Percentiles rank a stretch among this genome's conserved stretches.
Evolutionary conservation across 164 flowering plant species (phyloP).

Genomic region (Aristolochia fimbriata): DNA sequence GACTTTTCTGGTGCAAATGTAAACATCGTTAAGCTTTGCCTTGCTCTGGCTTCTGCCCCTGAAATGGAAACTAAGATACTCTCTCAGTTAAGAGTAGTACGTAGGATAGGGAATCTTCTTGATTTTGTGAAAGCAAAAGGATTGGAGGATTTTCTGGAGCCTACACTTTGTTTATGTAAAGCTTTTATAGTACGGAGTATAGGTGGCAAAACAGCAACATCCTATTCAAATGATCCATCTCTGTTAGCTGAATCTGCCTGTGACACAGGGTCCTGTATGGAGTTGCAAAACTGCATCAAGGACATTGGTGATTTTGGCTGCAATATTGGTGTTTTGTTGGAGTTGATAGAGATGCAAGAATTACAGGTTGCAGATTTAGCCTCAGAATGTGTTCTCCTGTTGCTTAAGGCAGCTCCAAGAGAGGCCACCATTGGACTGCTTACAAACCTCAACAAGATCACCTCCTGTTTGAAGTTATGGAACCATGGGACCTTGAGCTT

Average conservation of each 20-base stretch:
- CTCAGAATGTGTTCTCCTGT: constrained; percentile 71
- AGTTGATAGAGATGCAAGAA: constrained; percentile 38
- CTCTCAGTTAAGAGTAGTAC: constrained; percentile 73
- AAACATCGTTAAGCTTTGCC: constrained; percentile 68
- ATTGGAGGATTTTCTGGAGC: constrained; percentile 92
- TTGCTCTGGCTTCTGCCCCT: constrained; percentile 80
- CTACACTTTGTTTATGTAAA: constrained; percentile 68
- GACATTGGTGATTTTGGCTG: constrained; percentile 71
- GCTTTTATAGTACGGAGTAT: constrained; percentile 65
- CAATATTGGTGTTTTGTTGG: constrained; percentile 59
- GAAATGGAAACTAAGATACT: constrained; percentile 76
- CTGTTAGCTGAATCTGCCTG: constrained; percentile 38
- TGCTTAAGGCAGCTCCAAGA: constrained; percentile 75
- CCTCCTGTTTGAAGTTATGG: constrained; percentile 45
- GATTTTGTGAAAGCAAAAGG: constrained; percentile 77
- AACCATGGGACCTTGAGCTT: constrained; percentile 22
- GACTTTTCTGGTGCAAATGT: constrained; percentile 81
- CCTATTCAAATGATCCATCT: constrained; percentile 47
- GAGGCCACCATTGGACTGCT: constrained; percentile 76
- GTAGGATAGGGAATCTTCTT: constrained; percentile 74
- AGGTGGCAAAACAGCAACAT: constrained; percentile 30
- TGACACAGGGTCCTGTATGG: constrained; percentile 21
- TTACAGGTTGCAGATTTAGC: constrained; percentile 57
- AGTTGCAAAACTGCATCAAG: constrained; percentile 47
- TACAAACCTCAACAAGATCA: constrained; percentile 66